phyloP scores from a whole-genome alignment of 2,329 filamentous ascomycete genomes.

The Alternaria sp. region DNA sequence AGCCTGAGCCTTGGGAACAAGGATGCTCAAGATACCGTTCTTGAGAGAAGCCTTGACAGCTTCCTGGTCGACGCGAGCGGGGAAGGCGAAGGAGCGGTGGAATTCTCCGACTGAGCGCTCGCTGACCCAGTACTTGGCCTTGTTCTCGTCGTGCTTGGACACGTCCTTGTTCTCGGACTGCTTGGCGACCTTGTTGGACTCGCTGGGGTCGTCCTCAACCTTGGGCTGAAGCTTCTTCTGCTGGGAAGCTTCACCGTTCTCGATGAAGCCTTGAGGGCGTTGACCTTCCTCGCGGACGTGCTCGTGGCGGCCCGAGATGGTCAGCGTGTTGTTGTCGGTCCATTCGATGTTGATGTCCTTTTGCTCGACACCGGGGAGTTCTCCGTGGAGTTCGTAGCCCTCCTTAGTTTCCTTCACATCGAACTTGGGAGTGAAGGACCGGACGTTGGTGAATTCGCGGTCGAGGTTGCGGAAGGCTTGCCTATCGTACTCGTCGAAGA shows the following conservation, averaged over 20 bases:
- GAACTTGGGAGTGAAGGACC: slow-evolving; percentile 76
- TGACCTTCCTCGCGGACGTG: slow-evolving; percentile 65
- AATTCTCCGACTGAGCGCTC: slow-evolving; percentile 67
- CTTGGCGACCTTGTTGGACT: slow-evolving; percentile 33
- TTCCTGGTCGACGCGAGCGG: slow-evolving; percentile 64
- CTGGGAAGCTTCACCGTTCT: slow-evolving; percentile 39
- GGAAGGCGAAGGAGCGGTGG: slow-evolving; percentile 65
- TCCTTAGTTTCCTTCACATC: slow-evolving; percentile 74
- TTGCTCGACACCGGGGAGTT: slow-evolving; percentile 77
- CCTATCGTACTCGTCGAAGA: slow-evolving; percentile 56
- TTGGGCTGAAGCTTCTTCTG: slow-evolving; percentile 56
- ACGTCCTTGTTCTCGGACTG: slow-evolving; percentile 47
- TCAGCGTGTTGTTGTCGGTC: slow-evolving; percentile 74
- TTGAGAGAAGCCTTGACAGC: slow-evolving; percentile 66
- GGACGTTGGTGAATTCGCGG: slow-evolving; percentile 40
- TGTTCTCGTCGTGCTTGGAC: slow-evolving; percentile 51
- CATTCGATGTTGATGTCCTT: slow-evolving; percentile 80
- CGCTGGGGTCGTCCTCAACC: slow-evolving; percentile 67
- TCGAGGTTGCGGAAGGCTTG: slow-evolving; percentile 38
- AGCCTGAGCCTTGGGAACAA: slow-evolving; percentile 62
- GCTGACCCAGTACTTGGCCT: slow-evolving; percentile 72
- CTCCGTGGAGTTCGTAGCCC: slow-evolving; percentile 78
- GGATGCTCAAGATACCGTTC: slow-evolving; percentile 64
- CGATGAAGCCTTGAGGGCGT: slow-evolving; percentile 56
- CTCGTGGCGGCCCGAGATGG: slow-evolving; percentile 73